Evolutionary conservation across 2,329 filamentous ascomycete genomes (phyloP), one percentile per base, ranked within the genome.

Genomic region (Metarhizium robertsii): DNA sequence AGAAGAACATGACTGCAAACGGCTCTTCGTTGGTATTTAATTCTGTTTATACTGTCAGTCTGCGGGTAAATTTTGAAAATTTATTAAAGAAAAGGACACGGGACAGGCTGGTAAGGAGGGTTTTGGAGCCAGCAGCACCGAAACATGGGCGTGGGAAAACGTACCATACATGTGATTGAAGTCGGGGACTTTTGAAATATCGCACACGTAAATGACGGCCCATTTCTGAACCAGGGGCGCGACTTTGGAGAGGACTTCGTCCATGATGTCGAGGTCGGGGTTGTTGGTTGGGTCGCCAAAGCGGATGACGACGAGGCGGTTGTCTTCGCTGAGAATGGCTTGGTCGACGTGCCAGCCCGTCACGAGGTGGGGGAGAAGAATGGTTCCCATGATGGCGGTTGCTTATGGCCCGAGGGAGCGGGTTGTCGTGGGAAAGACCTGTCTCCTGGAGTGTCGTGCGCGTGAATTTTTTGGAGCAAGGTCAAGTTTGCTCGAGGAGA

Each of bases 311-410:
- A 96, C 90, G 1, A 96, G 84, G 51, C 92, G 87, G 67, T 97
- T 92, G 68, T 96, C 90, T 74, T 97, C 92, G 47, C 79, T 81
- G 57, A 67, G 85, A 67, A 96, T 96, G 60, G 92, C 91, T 75
- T 97, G 92, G 78, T 97, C 94, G 67, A 99, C 94, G 72, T 99
- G 94, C 94, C 92, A 99, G 71, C 90, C 94, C 46, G 88, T 92
- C 64, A 83, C 83, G 50, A 99, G 81, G 72, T 97, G 92, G 49
- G 92, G 92, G 53, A 99, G 84, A 52, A 95, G 88, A 60, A 96
- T 88, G 65, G 91, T 96, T 65, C 91, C 90, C 79, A 82, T 82
- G 59, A 25, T 60, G 50, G 14, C 10, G 43, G 43, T 42, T 42
- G 53, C 3, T 42, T 47, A 13, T 4, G 34, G 49, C 25, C 16